A percentile compares a stretch with the other conserved stretches of the same genome.
Conservation (phyloP, 495 filamentous ascomycete genomes). For the Amphirosellinia nigrospora region DNA sequence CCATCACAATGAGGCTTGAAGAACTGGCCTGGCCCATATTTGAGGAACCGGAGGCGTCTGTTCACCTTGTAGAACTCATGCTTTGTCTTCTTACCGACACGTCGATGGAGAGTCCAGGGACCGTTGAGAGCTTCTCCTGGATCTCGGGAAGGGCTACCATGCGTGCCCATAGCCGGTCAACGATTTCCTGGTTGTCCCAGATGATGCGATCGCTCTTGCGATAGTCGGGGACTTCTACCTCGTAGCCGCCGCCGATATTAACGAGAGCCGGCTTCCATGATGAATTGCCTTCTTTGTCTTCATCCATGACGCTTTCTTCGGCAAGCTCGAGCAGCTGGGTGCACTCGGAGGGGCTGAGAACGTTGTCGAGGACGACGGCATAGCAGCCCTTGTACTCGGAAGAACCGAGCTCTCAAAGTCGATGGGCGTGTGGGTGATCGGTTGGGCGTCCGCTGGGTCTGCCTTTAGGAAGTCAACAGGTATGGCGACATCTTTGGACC, state of each 20-base stretch:
- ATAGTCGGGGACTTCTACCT: constrained; percentile 60
- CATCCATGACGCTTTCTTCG: constrained; percentile 52
- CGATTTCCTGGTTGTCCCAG: constrained; percentile 68
- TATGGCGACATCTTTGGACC: constrained; percentile 41
- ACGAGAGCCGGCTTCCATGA: constrained; percentile 71
- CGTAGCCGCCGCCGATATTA: constrained; percentile 67
- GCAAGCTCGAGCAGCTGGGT: constrained; percentile 60
- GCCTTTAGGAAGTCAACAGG: constrained; percentile 42
- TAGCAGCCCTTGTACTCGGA: constrained; percentile 61
- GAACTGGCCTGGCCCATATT: constrained; percentile 77
- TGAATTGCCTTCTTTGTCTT: constrained; percentile 30
- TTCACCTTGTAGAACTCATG: constrained; percentile 71
- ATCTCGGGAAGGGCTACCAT: constrained; percentile 42
- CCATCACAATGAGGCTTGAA: constrained; percentile 82
- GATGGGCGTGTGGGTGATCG: constrained; percentile 49
- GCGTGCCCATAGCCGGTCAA: constrained; percentile 65
- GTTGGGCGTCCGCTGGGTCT: constrained; percentile 38
- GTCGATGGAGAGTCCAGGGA: constrained; percentile 15
- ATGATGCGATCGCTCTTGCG: constrained; percentile 79
- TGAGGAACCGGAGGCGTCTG: constrained; percentile 81
- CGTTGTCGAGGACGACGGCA: constrained; percentile 69
- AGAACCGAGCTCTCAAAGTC: constrained; percentile 59
- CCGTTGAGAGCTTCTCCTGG: constrained; percentile 33
- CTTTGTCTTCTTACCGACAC: not conserved
- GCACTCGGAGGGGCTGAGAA: constrained; percentile 67